These are phyloP conservation scores for Cerioporus squamosus DNA, from an alignment of 1,284 basidiomycete species.

Conservation along the genomic window DNA sequence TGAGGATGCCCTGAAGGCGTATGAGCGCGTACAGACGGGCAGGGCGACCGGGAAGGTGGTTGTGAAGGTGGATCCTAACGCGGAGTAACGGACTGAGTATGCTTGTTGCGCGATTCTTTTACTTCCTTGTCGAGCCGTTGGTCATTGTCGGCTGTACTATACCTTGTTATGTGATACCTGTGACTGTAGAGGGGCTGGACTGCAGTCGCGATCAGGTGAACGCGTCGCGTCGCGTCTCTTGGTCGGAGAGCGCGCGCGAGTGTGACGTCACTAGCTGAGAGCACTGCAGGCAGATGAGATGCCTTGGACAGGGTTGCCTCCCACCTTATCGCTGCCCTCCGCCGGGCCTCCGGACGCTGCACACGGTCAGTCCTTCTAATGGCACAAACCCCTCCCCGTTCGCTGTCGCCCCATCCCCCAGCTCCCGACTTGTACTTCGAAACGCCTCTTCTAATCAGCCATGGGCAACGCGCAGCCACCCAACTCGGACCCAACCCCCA, in stretches of 20 bases:
- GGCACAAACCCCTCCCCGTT: not conserved
- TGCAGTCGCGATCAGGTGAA: conserved; percentile 16
- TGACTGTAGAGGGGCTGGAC: not conserved
- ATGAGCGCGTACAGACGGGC: conserved; percentile 55
- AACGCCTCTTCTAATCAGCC: conserved; percentile 2
- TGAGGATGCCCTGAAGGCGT: conserved; percentile 61
- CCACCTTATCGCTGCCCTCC: not conserved
- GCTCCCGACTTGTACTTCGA: no score
- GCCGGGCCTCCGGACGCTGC: not conserved
- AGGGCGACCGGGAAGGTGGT: conserved; percentile 69
- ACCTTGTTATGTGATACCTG: not conserved
- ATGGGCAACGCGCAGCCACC: not conserved
- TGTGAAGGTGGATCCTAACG: conserved; percentile 35
- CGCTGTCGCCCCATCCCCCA: not conserved
- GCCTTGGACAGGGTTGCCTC: no score
- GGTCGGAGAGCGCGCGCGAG: not conserved
- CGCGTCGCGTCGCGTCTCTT: conserved; percentile 10
- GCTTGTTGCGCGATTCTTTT: no score
- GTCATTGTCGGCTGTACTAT: not conserved
- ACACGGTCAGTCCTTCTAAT: conserved; percentile 5
- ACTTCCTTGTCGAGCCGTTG: no score
- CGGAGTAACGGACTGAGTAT: conserved; percentile 5
- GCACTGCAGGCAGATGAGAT: no score
- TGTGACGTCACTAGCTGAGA: conserved; percentile 15
- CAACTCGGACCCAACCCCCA: conserved; percentile 1